Evolutionary conservation across 768 basidiomycete species (phyloP), one percentile per base, ranked within the genome.

Genomic region (Dacryopinax primogenitus): DNA sequence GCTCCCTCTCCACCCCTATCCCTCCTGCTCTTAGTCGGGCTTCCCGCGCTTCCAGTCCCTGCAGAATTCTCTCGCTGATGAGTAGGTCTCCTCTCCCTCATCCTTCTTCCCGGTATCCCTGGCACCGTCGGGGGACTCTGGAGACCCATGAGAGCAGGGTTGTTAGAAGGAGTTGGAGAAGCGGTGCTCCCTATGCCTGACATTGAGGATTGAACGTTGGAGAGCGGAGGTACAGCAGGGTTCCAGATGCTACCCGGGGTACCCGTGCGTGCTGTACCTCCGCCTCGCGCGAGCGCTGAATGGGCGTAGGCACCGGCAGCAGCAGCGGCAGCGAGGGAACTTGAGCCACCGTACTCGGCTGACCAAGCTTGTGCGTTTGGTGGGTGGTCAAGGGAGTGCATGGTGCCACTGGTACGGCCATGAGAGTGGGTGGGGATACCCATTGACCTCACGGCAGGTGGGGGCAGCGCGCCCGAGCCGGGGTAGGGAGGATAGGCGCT

Each of bases 401-500:
- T 11, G 51, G 11, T 13, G 13, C 13, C 2, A 30, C 3, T 23
- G 26, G 12, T 11, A 6, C 26, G 32, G 3, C 18, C 7, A 18
- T 32, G 51, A 6, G 51, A 32, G 45, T 15, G 13, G 45, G 9
- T 47, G 13, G 11, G 18, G 51, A 9, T 9, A 30, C 26, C 26
- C 13, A 7, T 6, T 23, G 30, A 13, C 11, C 26, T 23, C 26
- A 58, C 30, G 23, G 51, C 26, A 6, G 51, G 51, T 15, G 51
- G 51, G 26, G 51, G 51, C 9, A 15, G 51, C 15, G 4, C 13
- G 23, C 26, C 23, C 13, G 3, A 11, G 3, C 26, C 51, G 11
- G 51, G 51, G 26, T 58, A 58, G 51, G 51, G 4, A 13, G 51
- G 51, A 30, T 58, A 58, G 51, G 51, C 51, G 30, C 51, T 58